Evolutionary conservation across 2,329 filamentous ascomycete genomes (phyloP).

Genomic region (Diaporthe citriasiana): DNA sequence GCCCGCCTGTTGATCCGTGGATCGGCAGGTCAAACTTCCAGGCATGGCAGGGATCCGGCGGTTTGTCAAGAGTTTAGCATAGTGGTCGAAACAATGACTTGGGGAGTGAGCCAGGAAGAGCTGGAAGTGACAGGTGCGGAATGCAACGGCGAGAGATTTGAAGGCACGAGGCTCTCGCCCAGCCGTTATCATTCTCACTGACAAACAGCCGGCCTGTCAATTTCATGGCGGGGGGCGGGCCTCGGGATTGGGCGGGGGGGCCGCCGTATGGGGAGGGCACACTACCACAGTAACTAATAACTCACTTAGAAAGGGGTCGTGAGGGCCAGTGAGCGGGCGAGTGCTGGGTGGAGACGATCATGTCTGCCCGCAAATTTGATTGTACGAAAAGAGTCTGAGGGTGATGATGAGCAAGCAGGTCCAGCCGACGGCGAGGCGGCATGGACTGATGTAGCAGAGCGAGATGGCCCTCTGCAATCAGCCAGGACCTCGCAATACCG

Average conservation of each 20-base stretch:
- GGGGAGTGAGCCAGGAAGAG: not conserved
- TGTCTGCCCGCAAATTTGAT: conserved; percentile 28
- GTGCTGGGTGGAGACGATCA: conserved; percentile 13
- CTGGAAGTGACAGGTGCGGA: conserved; percentile 17
- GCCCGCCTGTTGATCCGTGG: conserved; percentile 27
- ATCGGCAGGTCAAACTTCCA: conserved; percentile 15
- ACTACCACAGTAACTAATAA: conserved; percentile 23
- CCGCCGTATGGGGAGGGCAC: not conserved
- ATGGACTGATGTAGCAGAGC: not conserved
- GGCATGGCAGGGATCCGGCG: conserved; percentile 1
- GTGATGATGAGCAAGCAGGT: not conserved
- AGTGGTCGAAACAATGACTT: conserved; percentile 15
- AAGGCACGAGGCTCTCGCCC: not conserved
- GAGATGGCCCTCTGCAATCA: conserved; percentile 22
- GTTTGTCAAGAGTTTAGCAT: not conserved
- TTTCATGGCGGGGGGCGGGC: conserved; percentile 15
- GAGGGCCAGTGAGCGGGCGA: conserved; percentile 2
- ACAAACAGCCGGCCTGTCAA: not conserved
- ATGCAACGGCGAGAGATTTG: conserved; percentile 17
- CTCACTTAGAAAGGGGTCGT: conserved; percentile 11
- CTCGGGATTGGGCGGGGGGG: not conserved
- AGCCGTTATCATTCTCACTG: not conserved
- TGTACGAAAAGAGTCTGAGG: conserved; percentile 28
- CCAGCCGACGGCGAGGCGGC: conserved; percentile 5
- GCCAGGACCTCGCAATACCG: not conserved